Base-by-base conservation (phyloP, 2,329 filamentous ascomycete genomes). In the Pochonia chlamydosporia region DNA sequence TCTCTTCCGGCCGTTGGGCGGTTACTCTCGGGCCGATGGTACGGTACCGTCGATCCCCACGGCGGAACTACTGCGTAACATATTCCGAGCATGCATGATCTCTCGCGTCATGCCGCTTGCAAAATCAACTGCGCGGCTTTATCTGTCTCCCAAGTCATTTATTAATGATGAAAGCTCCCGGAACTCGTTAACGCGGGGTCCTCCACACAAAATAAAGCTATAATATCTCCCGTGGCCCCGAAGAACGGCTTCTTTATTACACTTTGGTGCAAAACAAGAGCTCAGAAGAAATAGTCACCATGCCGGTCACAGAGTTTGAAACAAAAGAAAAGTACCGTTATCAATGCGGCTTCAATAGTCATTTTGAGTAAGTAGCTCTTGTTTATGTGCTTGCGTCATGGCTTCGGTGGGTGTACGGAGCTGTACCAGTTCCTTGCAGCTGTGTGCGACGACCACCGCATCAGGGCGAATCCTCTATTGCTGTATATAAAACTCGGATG, bases 321-420 rank as follows among this genome's bases (percentile, higher is more conserved):
- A 61, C 71, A 20, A 60, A 66, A 50, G 76, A 79, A 55, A 77
- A 74, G 57, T 93, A 93, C 72, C 74, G 72, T 49, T 93, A 93
- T 66, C 84, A 83, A 60, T 87, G 82, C 71, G 88, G 88, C 64
- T 91, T 93, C 71, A 78, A 79, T 64, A 81, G 76, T 41, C 84
- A 91, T 62, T 79, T 89, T 64, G 85, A 92, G 85, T 90, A 68
- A 57, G 80, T 66, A 30, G 3, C 3, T 25, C 11, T 18, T 24
- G 6, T 23, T 23, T n/a, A 5, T 6, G 20, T 21, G 10, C 18
- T 3, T 6, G n/a, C 21, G 10, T 50, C 59, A 40, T 58, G 39
- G 0, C 14, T 26, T 2, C 3, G 3, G 14, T 5, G 30, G 14
- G 14, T 14, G 30, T n/a, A 33, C n/a, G n/a, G n/a, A n/a, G n/a